phyloP scores from a whole-genome alignment of 2,329 filamentous ascomycete species.

The Aspergillus luchuensis region DNA sequence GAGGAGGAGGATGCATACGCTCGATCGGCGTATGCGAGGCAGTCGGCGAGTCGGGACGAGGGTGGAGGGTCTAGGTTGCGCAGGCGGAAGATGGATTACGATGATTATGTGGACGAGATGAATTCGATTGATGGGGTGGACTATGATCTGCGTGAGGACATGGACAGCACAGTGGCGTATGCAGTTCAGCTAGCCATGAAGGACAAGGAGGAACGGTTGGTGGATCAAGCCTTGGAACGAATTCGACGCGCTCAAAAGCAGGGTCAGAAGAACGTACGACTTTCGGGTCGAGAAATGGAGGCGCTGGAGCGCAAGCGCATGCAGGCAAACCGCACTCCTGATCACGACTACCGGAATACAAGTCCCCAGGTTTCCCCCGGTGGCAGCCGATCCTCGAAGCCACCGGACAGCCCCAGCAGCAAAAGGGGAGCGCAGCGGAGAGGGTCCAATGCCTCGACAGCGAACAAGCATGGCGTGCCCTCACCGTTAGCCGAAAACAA shows the following conservation, averaged over 20 bases:
- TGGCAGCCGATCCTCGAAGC: conserved; percentile 22
- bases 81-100: conserved; percentile 40
- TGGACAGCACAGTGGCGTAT: conserved; percentile 46
- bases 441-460: conserved; percentile 13
- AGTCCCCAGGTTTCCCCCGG: conserved; percentile 10
- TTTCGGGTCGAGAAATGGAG: conserved; percentile 77
- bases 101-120: conserved; percentile 53
- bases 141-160: conserved; percentile 57
- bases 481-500: conserved; percentile 34
- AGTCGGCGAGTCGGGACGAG: conserved; percentile 35
- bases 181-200: conserved; percentile 58
- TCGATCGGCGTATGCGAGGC: conserved; percentile 28
- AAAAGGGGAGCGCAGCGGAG: conserved; percentile 23
- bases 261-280: conserved; percentile 75
- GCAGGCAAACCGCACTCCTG: conserved; percentile 44
- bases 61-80: conserved; percentile 39
- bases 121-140: conserved; percentile 51
- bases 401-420: conserved; percentile 24
- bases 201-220: conserved; percentile 72
- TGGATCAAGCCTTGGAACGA: conserved; percentile 75
- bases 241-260: conserved; percentile 76
- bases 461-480: conserved; percentile 27
- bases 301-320: conserved; percentile 73
- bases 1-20: conserved; percentile 44
- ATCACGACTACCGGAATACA: conserved; percentile 18